A percentile compares a stretch with the other conserved stretches of the same genome.
These are phyloP conservation scores for Hirschfeldia incana DNA, from an alignment of 345 rosid genomes.

Conservation along the genomic window DNA sequence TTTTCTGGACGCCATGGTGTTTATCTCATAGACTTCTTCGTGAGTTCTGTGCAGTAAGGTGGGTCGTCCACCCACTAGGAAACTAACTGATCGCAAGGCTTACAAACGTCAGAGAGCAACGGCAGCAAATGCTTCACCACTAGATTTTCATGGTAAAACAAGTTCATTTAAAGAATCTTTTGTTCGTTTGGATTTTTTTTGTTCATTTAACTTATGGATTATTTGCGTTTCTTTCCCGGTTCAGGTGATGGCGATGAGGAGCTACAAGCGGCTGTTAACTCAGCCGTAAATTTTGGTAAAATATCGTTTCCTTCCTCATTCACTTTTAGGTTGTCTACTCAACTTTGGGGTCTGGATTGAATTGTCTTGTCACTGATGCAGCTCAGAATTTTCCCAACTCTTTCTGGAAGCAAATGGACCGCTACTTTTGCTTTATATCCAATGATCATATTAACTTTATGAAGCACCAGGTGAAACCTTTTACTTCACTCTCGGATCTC, in stretches of 20 bases:
- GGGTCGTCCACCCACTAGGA: slow-evolving; percentile 92
- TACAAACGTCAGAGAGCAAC: slow-evolving; percentile 72
- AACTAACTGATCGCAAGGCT: slow-evolving; percentile 87
- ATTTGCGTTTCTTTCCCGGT: slow-evolving; percentile 53
- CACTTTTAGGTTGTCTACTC: slow-evolving; percentile 26
- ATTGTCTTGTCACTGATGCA: slow-evolving; percentile 46
- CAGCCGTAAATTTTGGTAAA: slow-evolving; percentile 67
- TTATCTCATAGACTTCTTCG: slow-evolving; percentile 30
- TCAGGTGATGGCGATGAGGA: slow-evolving; percentile 86
- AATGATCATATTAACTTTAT: slow-evolving; percentile 64
- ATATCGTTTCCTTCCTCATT: slow-evolving; percentile 10
- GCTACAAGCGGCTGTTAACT: slow-evolving; percentile 77
- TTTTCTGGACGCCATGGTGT: slow-evolving; percentile 1
- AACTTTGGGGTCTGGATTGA: slow-evolving; percentile 23
- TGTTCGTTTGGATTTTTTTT: slow-evolving; percentile 10
- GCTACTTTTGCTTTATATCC: slow-evolving; percentile 62
- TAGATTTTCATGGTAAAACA: slow-evolving; percentile 78
- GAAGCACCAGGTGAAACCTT: slow-evolving; percentile 64
- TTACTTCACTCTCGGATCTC: slow-evolving; percentile 11
- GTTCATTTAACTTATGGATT: slow-evolving; percentile 31
- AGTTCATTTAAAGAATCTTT: slow-evolving; percentile 25
- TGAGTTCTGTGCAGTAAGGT: slow-evolving; percentile 63
- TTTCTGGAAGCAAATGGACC: slow-evolving; percentile 89
- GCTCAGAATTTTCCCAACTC: slow-evolving; percentile 51
- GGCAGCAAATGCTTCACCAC: slow-evolving; percentile 50